phyloP scores from a whole-genome alignment of 1,284 basidiomycete genomes.

The Austroboletus niveus region DNA sequence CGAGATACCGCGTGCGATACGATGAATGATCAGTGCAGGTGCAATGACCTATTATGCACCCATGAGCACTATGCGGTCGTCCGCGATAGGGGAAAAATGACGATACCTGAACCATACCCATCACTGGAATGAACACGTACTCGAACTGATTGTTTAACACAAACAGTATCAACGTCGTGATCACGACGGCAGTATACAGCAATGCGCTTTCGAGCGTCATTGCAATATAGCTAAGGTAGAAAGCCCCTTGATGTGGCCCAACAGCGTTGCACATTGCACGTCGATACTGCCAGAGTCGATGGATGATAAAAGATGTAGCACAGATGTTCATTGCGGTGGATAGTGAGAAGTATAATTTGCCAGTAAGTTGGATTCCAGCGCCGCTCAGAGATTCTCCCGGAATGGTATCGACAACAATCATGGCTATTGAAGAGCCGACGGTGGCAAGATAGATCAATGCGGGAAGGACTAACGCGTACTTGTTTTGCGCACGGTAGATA shows the following conservation, averaged over 20 bases:
- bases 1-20: conserved; percentile 19
- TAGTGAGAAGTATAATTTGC: conserved; percentile 15
- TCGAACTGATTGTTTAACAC: conserved; percentile 11
- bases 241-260: conserved; percentile 12
- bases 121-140: conserved; percentile 20
- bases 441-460: conserved; percentile 15
- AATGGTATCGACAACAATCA: conserved; percentile 8
- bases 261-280: conserved; percentile 8
- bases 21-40: conserved; percentile 14
- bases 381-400: conserved; percentile 13
- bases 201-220: conserved; percentile 26
- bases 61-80: no score
- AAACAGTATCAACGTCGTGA: conserved; percentile 15
- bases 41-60: neutral
- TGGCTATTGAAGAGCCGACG: conserved; percentile 17
- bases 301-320: conserved; percentile 12
- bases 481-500: conserved; percentile 16
- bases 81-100: neutral
- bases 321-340: conserved; percentile 16
- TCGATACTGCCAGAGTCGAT: conserved; percentile 16
- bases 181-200: conserved; percentile 14
- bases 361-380: conserved; percentile 12
- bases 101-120: conserved; percentile 18
- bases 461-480: neutral
- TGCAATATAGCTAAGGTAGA: conserved; percentile 22